phyloP scores from a whole-genome alignment of 805 yeast species.

The Teunomyces gatunensis region DNA sequence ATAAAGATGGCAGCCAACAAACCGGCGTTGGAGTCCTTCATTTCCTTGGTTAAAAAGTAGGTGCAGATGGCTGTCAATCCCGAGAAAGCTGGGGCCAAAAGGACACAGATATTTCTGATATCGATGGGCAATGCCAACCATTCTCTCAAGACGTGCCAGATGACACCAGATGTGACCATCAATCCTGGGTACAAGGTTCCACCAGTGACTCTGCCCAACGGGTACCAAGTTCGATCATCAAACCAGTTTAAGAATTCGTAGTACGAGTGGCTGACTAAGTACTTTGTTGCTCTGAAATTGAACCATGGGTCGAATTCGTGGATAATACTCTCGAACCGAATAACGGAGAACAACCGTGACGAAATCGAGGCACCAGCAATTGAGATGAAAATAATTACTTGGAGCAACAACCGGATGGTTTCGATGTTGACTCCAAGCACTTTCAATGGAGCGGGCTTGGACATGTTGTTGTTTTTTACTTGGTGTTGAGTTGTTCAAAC shows the following conservation, averaged over 20 bases:
- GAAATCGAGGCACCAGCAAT: slow-evolving; percentile 91
- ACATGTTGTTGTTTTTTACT: slow-evolving; percentile 1
- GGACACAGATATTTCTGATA: slow-evolving; percentile 91
- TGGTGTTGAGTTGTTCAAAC: not conserved
- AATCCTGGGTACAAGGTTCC: slow-evolving; percentile 97
- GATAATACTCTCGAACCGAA: slow-evolving; percentile 91
- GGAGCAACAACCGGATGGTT: slow-evolving; percentile 48
- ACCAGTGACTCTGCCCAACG: slow-evolving; percentile 97
- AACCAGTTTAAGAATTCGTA: slow-evolving; percentile 97
- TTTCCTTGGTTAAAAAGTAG: slow-evolving; percentile 81
- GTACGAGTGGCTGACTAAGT: slow-evolving; percentile 77
- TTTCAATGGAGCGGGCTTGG: slow-evolving; percentile 6
- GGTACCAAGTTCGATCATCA: slow-evolving; percentile 99
- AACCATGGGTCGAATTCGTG: slow-evolving; percentile 98
- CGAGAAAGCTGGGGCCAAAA: slow-evolving; percentile 95
- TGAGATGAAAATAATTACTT: slow-evolving; percentile 64
- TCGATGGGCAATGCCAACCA: slow-evolving; percentile 79
- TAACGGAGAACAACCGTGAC: slow-evolving; percentile 91
- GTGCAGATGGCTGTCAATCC: slow-evolving; percentile 90
- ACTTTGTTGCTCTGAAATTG: slow-evolving; percentile 94
- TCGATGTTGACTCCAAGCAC: slow-evolving; percentile 24
- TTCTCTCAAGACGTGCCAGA: slow-evolving; percentile 69
- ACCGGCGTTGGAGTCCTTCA: slow-evolving; percentile 89
- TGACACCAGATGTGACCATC: slow-evolving; percentile 94
- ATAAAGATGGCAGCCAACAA: slow-evolving; percentile 88